Base-by-base conservation (phyloP, 2,329 filamentous ascomycete genomes). In the Aspergillus costaricaensis region DNA sequence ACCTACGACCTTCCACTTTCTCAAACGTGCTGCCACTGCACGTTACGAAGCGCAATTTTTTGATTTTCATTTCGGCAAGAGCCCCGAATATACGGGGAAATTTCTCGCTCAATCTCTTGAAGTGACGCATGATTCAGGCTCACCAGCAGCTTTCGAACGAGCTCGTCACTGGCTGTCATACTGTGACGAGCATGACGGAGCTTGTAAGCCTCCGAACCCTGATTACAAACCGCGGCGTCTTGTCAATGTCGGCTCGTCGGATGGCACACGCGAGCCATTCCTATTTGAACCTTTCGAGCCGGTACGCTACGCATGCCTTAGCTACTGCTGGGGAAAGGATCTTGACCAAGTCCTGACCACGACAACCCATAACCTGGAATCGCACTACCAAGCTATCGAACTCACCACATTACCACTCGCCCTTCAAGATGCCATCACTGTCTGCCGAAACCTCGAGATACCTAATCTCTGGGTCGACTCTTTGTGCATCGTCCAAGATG, bases 11-110 rank as follows among this genome's bases (percentile, higher is more conserved):
- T 43, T 43, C 9, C 41, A 43, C 17, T 21, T 43, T 21, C 8
- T 43, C 3, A 17, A 12, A 43, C 17, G 41, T 4, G 41, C 9
- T 21, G 12, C 41, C 17, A 43, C 9, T 8, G 9, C 12, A 43
- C 8, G 41, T 8, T 43, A 43, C 17, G 17, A 21, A 12, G 9
- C 15, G 17, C 39, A n/a, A 0, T 1, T 9, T 10, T 4, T n/a
- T 1, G n/a, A 21, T 19, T n/a, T 2, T 2, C 8, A 3, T 5
- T 2, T 4, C 2, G 17, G 2, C n/a, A 19, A 21, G 2, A 21
- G 17, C 17, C 9, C 9, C 8, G n/a, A 17, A 6, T 43, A 21
- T 12, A 8, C 17, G 9, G 41, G 12, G 9, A 19, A 19, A 6
- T 21, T 12, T 12, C 15, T 43, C 17, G 9, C 41, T 19, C 8